phyloP scores from a whole-genome alignment of 495 filamentous ascomycete genomes.

The Mytilinidion resinicola region DNA sequence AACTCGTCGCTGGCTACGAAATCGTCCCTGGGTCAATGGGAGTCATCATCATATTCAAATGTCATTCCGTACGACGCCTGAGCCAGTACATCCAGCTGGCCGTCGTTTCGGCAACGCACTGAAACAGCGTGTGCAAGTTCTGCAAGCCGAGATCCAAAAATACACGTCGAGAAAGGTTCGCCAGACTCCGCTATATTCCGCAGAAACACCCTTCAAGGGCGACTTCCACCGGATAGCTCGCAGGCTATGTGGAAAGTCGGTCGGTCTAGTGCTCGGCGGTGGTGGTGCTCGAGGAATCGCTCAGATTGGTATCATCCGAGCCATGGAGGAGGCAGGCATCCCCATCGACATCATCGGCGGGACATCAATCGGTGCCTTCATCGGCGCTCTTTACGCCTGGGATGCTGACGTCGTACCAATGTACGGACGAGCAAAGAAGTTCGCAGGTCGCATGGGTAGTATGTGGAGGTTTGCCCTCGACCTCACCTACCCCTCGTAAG shows the following conservation, averaged over 20 bases:
- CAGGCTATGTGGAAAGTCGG: constrained; percentile 85
- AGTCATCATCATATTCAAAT: constrained; percentile 98
- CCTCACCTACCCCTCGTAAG: constrained; percentile 78
- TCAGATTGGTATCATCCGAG: constrained; percentile 88
- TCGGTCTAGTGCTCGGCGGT: constrained; percentile 88
- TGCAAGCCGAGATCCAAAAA: constrained; percentile 96
- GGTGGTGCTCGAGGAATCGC: constrained; percentile 87
- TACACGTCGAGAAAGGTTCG: constrained; percentile 84
- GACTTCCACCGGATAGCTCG: constrained; percentile 93
- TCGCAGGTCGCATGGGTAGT: constrained; percentile 91
- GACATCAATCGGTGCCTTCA: constrained; percentile 96
- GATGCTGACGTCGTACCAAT: constrained; percentile 96
- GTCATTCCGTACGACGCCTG: constrained; percentile 71
- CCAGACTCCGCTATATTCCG: constrained; percentile 81
- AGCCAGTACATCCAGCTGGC: constrained; percentile 68
- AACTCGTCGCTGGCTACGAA: constrained; percentile 84
- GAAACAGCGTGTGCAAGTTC: constrained; percentile 86
- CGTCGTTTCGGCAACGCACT: constrained; percentile 78
- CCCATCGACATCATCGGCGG: constrained; percentile 95
- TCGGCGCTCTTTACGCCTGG: constrained; percentile 89
- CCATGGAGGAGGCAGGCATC: constrained; percentile 92
- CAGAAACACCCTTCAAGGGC: constrained; percentile 88
- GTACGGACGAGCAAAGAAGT: constrained; percentile 94
- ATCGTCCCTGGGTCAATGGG: constrained; percentile 97
- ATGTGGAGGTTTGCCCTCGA: constrained; percentile 97